These are phyloP conservation scores for Apiotrichum gamsii DNA, from an alignment of 1,284 basidiomycete species.

Conservation along the genomic window DNA sequence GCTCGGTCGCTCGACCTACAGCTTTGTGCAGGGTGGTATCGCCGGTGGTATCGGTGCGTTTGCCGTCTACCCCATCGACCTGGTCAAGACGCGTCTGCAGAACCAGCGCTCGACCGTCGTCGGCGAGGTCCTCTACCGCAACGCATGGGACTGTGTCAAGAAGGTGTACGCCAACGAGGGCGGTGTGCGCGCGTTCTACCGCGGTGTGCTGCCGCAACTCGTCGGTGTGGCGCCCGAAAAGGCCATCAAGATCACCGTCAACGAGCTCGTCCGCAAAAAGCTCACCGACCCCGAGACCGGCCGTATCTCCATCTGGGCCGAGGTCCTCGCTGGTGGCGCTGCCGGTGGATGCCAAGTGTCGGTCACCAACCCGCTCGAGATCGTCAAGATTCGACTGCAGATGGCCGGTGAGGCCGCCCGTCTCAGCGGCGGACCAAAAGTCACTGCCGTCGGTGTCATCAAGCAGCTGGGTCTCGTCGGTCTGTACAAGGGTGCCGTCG, in stretches of 20 bases:
- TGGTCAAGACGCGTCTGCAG: constrained; percentile 80
- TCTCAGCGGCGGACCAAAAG: constrained; percentile 58
- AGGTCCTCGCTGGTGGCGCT: constrained; percentile 81
- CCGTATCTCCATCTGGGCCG: constrained; percentile 77
- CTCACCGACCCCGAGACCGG: constrained; percentile 92
- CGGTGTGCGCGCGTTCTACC: constrained; percentile 84
- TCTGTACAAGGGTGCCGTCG: constrained; percentile 62
- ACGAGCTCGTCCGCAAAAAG: constrained; percentile 79
- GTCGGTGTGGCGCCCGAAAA: constrained; percentile 98
- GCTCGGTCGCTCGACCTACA: constrained; percentile 66
- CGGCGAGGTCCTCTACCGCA: constrained; percentile 88
- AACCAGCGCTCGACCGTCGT: constrained; percentile 94
- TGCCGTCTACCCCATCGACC: constrained; percentile 58
- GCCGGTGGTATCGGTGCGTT: constrained; percentile 69
- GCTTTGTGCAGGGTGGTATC: constrained; percentile 82
- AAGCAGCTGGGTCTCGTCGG: constrained; percentile 86
- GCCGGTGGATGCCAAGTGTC: constrained; percentile 97
- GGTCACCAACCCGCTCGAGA: constrained; percentile 83
- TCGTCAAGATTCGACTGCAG: constrained; percentile 92
- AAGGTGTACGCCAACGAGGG: constrained; percentile 96
- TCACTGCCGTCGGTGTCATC: constrained; percentile 87
- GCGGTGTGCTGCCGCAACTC: constrained; percentile 89
- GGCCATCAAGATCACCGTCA: constrained; percentile 66
- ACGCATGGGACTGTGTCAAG: constrained; percentile 84
- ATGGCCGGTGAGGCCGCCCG: constrained; percentile 84